Base-by-base conservation (phyloP, 2,329 filamentous ascomycete species). In the Atkinsonella hypoxylon region DNA sequence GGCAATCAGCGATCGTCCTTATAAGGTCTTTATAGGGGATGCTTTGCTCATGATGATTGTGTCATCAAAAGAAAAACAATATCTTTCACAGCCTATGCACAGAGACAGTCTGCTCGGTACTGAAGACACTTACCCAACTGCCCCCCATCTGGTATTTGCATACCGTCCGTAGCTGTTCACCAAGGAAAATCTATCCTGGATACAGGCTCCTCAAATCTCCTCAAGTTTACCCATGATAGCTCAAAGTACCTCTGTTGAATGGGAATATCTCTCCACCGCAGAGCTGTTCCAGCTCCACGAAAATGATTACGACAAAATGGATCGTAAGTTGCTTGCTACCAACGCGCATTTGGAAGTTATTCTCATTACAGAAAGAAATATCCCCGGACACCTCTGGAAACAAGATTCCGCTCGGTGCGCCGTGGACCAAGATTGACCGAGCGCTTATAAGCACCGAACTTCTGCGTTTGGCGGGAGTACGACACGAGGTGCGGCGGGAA, bases 371-470 rank as follows among this genome's bases (percentile, higher is more conserved):
- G 41, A 18, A 22, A 15, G 41, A 6, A 4, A 12, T 22, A 9
- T 34, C 45, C 4, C 45, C 45, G 10, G 45, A 47, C 15, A 10
- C 34, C n/a, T 17, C 18, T 22, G 32, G 34, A 20, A 47, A 40
- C n/a, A 4, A 8, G 4, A 47, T 47, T 15, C 45, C 73, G 0
- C 58, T 72, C 2, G 75, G 81, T 26, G 79, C 78, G 1, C 71
- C 72, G 47, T 83, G 79, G 79, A 83, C 79, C 4, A 74, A 71
- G 51, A 78, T 83, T 34, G 71, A 68, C 50, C 72, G 79, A 12
- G 67, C 66, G 1, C 67, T 80, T 0, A 70, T 83, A 9, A 81
- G 77, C n/a, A 73, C 75, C 5, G 77, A 80, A 55, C 76, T 81
- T 0, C 67, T 83, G 3, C 69, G 73, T 39, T 67, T 71, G 41